Percentiles rank a stretch among this genome's conserved stretches.
phyloP scores from a whole-genome alignment of 2,329 filamentous ascomycete genomes.

The Trichophyton rubrum region DNA sequence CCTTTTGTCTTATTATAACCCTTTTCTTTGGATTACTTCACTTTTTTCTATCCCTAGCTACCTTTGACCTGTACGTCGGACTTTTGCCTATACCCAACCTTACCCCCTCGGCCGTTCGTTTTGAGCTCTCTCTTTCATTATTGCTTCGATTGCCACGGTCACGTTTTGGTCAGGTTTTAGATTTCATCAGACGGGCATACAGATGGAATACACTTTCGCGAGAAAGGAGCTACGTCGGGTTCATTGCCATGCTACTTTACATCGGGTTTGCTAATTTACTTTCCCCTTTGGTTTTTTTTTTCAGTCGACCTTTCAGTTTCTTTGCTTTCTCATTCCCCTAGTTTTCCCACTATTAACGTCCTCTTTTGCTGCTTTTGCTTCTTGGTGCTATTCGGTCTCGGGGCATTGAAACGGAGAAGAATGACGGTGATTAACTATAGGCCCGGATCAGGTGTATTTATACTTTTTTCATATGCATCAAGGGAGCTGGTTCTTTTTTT shows the following conservation, averaged over 20 bases:
- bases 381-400: not conserved
- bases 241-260: not conserved
- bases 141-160: not conserved
- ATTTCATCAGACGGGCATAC: not conserved
- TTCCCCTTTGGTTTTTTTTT: not conserved
- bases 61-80: too few species aligned
- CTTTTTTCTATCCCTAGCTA: not conserved
- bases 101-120: too few species aligned
- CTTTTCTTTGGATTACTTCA: not conserved
- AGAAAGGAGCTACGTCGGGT: not conserved
- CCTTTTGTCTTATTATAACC: not conserved
- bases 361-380: not conserved
- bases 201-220: not conserved
- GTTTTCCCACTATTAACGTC: not conserved
- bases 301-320: not conserved
- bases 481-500: not conserved
- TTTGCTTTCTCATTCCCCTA: not conserved
- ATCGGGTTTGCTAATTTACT: not conserved
- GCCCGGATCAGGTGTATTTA: not conserved
- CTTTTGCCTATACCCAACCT: too few species aligned
- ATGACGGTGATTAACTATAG: not conserved
- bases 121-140: not conserved
- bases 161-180: not conserved
- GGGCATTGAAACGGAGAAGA: constrained; percentile 3
- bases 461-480: constrained; percentile 1